phyloP scores from a whole-genome alignment of 192 early-diverging fungal species.

The Gonapodya prolifera region DNA sequence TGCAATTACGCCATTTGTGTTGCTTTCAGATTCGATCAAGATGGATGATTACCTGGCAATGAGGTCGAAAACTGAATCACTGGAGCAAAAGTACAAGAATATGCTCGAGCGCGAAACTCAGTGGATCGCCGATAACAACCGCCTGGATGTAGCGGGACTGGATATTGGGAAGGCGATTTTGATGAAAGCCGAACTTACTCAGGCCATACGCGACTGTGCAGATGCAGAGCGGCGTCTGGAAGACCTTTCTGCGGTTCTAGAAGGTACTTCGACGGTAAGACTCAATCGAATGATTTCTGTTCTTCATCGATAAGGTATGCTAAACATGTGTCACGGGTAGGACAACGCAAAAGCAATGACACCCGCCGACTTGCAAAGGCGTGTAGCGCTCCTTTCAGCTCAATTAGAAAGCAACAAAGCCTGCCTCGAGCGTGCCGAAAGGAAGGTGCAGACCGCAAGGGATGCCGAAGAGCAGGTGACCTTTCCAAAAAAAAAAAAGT shows the following conservation, averaged over 20 bases:
- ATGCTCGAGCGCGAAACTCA: neutral
- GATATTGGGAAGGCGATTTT: neutral
- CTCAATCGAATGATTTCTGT: neutral
- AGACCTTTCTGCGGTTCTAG: neutral
- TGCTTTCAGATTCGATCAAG: neutral
- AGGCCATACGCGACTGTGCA: neutral
- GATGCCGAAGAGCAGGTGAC: neutral
- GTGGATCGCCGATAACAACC: neutral
- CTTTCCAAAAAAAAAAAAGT: too few relatives aligned
- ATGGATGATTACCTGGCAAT: neutral
- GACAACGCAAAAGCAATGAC: neutral
- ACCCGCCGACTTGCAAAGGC: neutral
- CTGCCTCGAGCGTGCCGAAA: neutral
- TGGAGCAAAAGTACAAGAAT: neutral
- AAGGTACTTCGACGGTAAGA: neutral
- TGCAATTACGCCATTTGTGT: too few relatives aligned
- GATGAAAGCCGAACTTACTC: neutral
- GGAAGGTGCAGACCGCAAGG: neutral
- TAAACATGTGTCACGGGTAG: neutral
- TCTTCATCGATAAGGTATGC: neutral
- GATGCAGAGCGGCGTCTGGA: neutral
- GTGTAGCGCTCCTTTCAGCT: neutral
- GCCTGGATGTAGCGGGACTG: neutral
- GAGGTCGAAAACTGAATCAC: neutral
- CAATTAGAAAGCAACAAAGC: neutral